Evolutionary conservation across 768 basidiomycete species (phyloP).

Genomic region (Galerina marginata): DNA sequence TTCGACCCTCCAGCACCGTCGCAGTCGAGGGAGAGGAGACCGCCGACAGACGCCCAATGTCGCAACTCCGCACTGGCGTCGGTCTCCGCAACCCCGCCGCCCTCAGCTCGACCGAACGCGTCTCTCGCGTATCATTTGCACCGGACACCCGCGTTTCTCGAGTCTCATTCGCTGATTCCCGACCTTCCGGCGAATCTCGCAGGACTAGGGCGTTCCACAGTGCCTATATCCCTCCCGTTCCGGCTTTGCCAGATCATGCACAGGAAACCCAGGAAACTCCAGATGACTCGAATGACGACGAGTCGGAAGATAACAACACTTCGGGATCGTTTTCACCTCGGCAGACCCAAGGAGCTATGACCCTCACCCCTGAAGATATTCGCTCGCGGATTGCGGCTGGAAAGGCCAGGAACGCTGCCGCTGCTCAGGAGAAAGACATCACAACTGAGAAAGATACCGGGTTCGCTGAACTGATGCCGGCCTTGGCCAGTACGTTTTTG

Average conservation of each 20-base stretch:
- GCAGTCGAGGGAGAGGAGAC: constrained; percentile 46
- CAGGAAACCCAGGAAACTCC: constrained; percentile 16
- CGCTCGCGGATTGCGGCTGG: constrained; percentile 47
- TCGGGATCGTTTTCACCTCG: constrained; percentile 37
- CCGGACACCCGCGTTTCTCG: constrained; percentile 50
- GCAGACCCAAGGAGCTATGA: constrained; percentile 46
- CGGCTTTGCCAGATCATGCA: constrained; percentile 34
- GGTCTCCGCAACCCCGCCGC: constrained; percentile 57
- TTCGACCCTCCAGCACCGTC: constrained; percentile 51
- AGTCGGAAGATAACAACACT: constrained; percentile 20
- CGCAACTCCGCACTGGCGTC: constrained; percentile 54
- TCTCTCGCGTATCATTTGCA: constrained; percentile 75
- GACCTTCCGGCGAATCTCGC: constrained; percentile 45
- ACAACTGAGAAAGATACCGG: constrained; percentile 11
- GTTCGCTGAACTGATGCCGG: constrained; percentile 68
- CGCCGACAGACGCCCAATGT: constrained; percentile 42
- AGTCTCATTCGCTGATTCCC: constrained; percentile 45
- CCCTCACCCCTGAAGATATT: constrained; percentile 67
- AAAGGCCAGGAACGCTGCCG: constrained; percentile 25
- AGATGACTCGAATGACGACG: not conserved
- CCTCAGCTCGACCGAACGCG: constrained; percentile 37
- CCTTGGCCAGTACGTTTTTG: constrained; percentile 64
- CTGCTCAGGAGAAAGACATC: constrained; percentile 29
- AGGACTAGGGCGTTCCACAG: constrained; percentile 47
- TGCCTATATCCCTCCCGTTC: constrained; percentile 48